Base-by-base conservation (phyloP, 257 asterid genomes). In the Solanum sparsipilum region DNA sequence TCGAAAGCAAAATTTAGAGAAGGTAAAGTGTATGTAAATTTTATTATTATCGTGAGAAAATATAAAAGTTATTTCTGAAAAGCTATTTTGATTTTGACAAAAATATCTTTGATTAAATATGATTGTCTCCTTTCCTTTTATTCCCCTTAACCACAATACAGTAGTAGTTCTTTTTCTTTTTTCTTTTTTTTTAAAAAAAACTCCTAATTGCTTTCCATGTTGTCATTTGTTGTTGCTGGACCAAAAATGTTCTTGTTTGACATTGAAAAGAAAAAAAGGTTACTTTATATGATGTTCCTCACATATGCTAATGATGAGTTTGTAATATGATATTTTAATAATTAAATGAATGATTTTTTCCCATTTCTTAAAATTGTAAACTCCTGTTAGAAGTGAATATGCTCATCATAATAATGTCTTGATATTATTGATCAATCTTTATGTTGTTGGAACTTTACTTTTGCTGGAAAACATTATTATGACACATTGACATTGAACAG, bases 1-100 rank as follows among this genome's bases (percentile, higher is more conserved):
- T 21, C 2, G 1, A 58, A 58, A 58, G 2, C 5, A 0, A 2
- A 7, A 7, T 20, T 0, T 21, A 0, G 0, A 20, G 9, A 58
- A 2, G 3, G 0, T 23, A 63, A 23, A 0, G 0, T 10, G 1
- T 4, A n/a, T 5, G 3, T 5, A n/a, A 63, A 23, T 0, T 0
- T 63, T 1, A 63, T 2, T 63, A n/a, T 2, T 10, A 63, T 63
- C 7, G 0, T 1, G 0, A 23, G 0, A 23, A 9, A 5, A 9
- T 7, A 56, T 0, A n/a, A 2, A 52, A 18, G n/a, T 18, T 63
- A 0, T 9, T 60, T 60, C 1, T 0, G 1, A 4, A 60, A 21
- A 2, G 1, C 11, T 1, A 2, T n/a, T n/a, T n/a, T n/a, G 27
- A n/a, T n/a, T 11, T 25, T 68, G 36, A 31, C 20, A 20, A 56